Percentiles rank a stretch among this genome's conserved stretches.
phyloP scores from a whole-genome alignment of 805 yeast genomes.

The Peterozyma xylosa region DNA sequence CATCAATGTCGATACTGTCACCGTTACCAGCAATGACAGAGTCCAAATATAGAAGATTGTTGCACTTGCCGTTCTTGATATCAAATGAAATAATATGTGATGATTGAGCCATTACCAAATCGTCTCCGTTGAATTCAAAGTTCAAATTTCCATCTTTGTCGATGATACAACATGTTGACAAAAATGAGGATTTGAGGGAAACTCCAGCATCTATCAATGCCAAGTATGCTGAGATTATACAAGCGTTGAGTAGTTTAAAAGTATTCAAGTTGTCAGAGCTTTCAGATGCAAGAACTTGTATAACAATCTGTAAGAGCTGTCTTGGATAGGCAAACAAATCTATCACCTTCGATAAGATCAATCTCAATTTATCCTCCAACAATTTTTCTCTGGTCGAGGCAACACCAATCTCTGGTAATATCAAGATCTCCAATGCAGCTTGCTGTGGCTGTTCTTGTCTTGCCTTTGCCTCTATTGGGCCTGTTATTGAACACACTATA shows the following conservation, averaged over 20 bases:
- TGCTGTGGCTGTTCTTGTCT: constrained; percentile 80
- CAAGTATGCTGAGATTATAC: constrained; percentile 63
- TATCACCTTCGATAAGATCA: constrained; percentile 54
- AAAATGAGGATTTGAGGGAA: constrained; percentile 56
- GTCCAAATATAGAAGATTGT: constrained; percentile 59
- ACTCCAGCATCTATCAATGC: constrained; percentile 81
- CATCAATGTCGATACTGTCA: constrained; percentile 41
- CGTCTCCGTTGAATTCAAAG: constrained; percentile 37
- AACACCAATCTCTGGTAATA: constrained; percentile 73
- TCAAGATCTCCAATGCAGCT: constrained; percentile 69
- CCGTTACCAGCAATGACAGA: constrained; percentile 44
- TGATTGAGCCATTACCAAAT: constrained; percentile 39
- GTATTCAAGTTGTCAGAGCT: constrained; percentile 2
- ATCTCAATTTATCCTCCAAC: constrained; percentile 62
- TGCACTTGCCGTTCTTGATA: constrained; percentile 39
- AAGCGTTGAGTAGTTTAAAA: constrained; percentile 53
- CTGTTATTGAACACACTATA: constrained; percentile 73
- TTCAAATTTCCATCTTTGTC: constrained; percentile 22
- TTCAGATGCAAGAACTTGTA: constrained; percentile 40
- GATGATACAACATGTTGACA: constrained; percentile 44
- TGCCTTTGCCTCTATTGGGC: constrained; percentile 81
- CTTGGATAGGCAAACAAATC: constrained; percentile 67
- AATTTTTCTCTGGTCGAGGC: constrained; percentile 67
- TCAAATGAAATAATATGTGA: constrained; percentile 62
- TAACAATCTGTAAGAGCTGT: constrained; percentile 62